phyloP scores from a whole-genome alignment of 208 protist species.

The Trichomonas gallinae region DNA sequence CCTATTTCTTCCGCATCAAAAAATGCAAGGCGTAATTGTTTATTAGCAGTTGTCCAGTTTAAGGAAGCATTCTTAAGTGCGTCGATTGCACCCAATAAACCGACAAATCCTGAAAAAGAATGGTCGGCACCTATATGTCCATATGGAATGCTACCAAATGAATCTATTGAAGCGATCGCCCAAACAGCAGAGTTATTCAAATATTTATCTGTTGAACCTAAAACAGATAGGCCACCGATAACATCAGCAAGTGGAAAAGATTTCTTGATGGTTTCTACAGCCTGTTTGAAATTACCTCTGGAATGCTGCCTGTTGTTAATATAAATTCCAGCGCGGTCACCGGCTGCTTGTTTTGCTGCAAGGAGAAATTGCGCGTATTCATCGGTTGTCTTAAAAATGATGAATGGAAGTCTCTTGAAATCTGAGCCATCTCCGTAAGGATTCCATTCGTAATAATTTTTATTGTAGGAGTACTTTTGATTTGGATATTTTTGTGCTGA shows the following conservation, averaged over 20 bases:
- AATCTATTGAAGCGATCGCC: neutral
- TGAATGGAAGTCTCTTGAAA: neutral
- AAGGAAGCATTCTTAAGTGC: neutral
- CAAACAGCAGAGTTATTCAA: neutral
- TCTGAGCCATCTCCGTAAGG: neutral
- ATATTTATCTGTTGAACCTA: neutral
- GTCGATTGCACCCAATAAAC: neutral
- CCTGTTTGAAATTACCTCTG: neutral
- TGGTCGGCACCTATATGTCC: neutral
- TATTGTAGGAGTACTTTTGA: neutral
- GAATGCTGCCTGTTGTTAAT: neutral
- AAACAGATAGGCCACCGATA: neutral
- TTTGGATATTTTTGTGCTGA: neutral
- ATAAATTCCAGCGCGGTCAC: neutral
- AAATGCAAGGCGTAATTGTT: neutral
- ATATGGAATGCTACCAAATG: neutral
- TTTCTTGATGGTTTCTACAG: no score
- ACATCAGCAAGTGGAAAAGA: neutral
- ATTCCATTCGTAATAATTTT: neutral
- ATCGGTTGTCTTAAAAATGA: neutral
- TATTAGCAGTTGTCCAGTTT: neutral
- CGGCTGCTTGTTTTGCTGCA: neutral
- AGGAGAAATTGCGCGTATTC: neutral
- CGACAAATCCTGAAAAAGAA: constrained; percentile 7
- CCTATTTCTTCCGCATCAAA: neutral